A percentile compares a stretch with the other conserved stretches of the same genome.
phyloP scores from a whole-genome alignment of 768 basidiomycete species.

The Phylloporus sp. region DNA sequence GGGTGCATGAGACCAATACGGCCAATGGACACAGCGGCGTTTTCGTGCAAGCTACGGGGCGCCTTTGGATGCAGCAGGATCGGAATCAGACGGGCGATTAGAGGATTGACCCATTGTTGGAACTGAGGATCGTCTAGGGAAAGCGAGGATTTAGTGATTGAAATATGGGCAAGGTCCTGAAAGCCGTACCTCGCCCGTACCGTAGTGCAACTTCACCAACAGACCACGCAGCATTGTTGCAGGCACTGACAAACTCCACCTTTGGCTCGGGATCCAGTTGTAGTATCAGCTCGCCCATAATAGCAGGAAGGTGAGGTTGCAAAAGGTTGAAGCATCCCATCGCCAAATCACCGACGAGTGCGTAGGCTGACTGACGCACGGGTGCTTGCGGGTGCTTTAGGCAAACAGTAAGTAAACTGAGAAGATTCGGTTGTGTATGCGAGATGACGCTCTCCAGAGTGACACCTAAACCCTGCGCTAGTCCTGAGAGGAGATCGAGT shows the following conservation, averaged over 20 bases:
- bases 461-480: slow-evolving; percentile 90
- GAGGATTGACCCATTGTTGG: slow-evolving; percentile 83
- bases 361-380: slow-evolving; percentile 94
- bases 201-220: slow-evolving; percentile 96
- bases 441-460: slow-evolving; percentile 71
- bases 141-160: slow-evolving; percentile 6
- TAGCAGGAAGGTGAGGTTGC: slow-evolving; percentile 78
- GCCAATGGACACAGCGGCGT: slow-evolving; percentile 97
- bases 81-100: slow-evolving; percentile 87
- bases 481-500: slow-evolving; percentile 91
- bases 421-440: slow-evolving; percentile 67
- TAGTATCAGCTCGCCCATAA: slow-evolving; percentile 85
- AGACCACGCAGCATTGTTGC: slow-evolving; percentile 99
- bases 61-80: slow-evolving; percentile 91
- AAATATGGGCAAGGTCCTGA: neutral
- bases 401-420: slow-evolving; percentile 81
- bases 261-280: slow-evolving; percentile 94
- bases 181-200: slow-evolving; percentile 65
- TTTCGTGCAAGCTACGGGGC: slow-evolving; percentile 92
- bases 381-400: slow-evolving; percentile 95
- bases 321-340: slow-evolving; percentile 91
- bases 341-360: slow-evolving; percentile 96
- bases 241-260: slow-evolving; percentile 91
- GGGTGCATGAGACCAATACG: slow-evolving; percentile 95
- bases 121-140: slow-evolving; percentile 75